These are phyloP conservation scores for Fusarium duplospermum DNA, from an alignment of 2,329 filamentous ascomycete genomes.

Conservation along the genomic window DNA sequence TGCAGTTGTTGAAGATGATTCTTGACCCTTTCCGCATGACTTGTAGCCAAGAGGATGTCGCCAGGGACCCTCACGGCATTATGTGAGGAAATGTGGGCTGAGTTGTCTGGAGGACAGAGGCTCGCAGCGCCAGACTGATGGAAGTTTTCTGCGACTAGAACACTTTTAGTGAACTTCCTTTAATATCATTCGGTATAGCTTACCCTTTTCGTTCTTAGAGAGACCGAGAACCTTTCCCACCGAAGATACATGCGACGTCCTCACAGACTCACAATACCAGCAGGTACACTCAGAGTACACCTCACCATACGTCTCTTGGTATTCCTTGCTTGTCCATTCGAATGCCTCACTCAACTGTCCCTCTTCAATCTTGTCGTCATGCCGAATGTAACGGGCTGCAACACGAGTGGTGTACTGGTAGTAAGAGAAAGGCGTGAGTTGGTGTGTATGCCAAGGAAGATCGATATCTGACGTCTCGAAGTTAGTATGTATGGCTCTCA, in stretches of 20 bases:
- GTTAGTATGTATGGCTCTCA: background rate
- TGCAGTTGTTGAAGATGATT: conserved; percentile 30
- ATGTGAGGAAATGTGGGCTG: conserved; percentile 79
- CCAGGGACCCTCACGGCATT: conserved; percentile 64
- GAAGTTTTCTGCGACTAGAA: conserved; percentile 53
- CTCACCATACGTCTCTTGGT: conserved; percentile 72
- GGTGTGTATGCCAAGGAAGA: conserved; percentile 84
- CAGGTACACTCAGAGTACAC: conserved; percentile 83
- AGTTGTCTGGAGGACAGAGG: conserved; percentile 66
- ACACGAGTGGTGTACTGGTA: conserved; percentile 64
- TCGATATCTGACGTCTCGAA: conserved; percentile 64
- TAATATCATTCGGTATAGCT: background rate
- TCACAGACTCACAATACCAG: conserved; percentile 80
- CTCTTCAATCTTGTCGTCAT: conserved; percentile 87
- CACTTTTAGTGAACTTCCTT: background rate
- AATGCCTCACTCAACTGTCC: conserved; percentile 72
- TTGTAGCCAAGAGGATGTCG: conserved; percentile 8
- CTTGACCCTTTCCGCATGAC: conserved; percentile 11
- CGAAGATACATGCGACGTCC: conserved; percentile 59
- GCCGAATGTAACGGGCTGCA: conserved; percentile 74
- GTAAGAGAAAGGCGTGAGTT: conserved; percentile 74
- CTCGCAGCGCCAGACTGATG: conserved; percentile 60
- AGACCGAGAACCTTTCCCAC: conserved; percentile 58
- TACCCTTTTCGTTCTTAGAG: conserved; percentile 59
- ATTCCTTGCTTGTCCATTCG: conserved; percentile 77